A percentile compares a stretch with the other conserved stretches of the same genome.
Conservation (phyloP, 306 rosid genomes). For the Potentilla sterilis region DNA sequence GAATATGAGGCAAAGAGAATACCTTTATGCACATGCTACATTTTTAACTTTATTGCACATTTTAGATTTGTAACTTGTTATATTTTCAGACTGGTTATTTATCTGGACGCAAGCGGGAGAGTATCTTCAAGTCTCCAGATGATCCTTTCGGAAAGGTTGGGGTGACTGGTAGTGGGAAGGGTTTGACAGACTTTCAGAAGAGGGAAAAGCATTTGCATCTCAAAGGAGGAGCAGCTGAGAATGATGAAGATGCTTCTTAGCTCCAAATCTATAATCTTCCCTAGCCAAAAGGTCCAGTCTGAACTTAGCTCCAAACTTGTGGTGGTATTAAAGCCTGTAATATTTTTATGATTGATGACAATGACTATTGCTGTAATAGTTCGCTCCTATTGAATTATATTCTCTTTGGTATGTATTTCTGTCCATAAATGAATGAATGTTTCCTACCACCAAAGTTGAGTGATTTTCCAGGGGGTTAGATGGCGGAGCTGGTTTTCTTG, state of each 20-base stretch:
- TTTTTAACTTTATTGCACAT: not conserved
- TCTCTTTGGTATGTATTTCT: not conserved
- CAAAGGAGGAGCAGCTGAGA: conserved; percentile 77
- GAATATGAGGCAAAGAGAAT: not conserved
- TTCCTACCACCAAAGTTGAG: not conserved
- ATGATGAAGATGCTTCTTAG: conserved; percentile 58
- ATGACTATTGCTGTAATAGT: not conserved
- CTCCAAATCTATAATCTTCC: not conserved
- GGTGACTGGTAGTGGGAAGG: conserved; percentile 98
- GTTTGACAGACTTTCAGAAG: conserved; percentile 92
- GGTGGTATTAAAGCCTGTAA: not conserved
- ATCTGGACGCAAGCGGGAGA: conserved; percentile 88
- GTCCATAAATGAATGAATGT: not conserved
- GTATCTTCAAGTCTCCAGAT: conserved; percentile 97
- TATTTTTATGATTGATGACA: not conserved
- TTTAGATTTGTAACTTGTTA: not conserved
- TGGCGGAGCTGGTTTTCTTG: not conserved
- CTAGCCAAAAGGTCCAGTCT: not conserved
- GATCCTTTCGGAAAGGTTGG: conserved; percentile 97
- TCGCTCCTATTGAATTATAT: not conserved
- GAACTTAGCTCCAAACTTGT: not conserved
- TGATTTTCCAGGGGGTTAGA: not conserved
- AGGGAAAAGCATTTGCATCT: conserved; percentile 97
- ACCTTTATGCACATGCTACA: not conserved
- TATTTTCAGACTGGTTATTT: conserved; percentile 75